Evolutionary conservation across 169 alveolate species (phyloP).

Genomic region (Plasmodium yoelii): DNA sequence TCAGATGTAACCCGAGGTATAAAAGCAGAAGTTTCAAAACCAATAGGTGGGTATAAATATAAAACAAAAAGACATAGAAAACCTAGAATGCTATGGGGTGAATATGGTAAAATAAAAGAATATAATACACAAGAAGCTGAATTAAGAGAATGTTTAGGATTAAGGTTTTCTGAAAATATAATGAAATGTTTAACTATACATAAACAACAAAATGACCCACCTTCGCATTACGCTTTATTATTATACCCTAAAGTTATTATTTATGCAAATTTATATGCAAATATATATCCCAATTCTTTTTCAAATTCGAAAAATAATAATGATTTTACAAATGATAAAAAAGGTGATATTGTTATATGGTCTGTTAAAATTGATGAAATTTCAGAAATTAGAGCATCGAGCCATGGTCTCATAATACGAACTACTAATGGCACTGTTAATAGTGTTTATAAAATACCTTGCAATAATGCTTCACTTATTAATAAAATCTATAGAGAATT

Average conservation of each 20-base stretch:
- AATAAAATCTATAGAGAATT: constrained; percentile 62
- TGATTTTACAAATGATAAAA: constrained; percentile 22
- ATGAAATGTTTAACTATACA: constrained; percentile 79
- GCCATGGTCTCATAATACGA: constrained; percentile 64
- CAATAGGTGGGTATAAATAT: constrained; percentile 85
- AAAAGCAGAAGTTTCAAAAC: constrained; percentile 89
- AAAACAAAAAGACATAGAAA: constrained; percentile 84
- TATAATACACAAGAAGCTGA: constrained; percentile 87
- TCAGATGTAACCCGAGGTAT: constrained; percentile 91
- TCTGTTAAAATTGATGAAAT: constrained; percentile 71
- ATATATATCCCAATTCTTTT: neutral
- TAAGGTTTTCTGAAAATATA: constrained; percentile 83
- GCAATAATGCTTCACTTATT: constrained; percentile 58
- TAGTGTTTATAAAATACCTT: constrained; percentile 60
- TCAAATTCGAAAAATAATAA: constrained; percentile 2
- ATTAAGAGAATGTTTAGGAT: constrained; percentile 86
- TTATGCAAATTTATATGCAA: constrained; percentile 74
- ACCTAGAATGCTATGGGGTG: constrained; percentile 93
- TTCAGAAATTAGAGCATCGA: constrained; percentile 68
- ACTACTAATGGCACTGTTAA: constrained; percentile 2
- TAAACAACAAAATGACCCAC: constrained; percentile 74
- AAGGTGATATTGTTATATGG: constrained; percentile 72
- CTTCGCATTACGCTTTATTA: constrained; percentile 52
- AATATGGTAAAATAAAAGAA: constrained; percentile 83
- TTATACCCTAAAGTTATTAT: constrained; percentile 71